Conservation (phyloP, 352 stramenopile species). For the Salisapilia sapeloensis region DNA sequence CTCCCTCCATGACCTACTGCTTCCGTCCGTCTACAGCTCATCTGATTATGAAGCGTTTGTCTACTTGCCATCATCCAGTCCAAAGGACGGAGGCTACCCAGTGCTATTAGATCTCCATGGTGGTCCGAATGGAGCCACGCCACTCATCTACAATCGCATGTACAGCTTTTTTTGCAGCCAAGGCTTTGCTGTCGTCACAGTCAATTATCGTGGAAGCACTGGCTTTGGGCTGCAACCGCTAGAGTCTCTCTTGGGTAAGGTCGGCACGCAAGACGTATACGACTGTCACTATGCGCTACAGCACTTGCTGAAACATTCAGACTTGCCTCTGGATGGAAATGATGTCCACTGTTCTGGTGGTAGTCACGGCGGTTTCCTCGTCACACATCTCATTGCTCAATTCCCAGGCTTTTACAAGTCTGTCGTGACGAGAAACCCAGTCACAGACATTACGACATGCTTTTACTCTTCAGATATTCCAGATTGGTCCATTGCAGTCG, state of each 20-base stretch:
- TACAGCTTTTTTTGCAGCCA: slow-evolving; percentile 83
- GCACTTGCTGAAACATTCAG: slow-evolving; percentile 45
- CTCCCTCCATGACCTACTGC: slow-evolving; percentile 20
- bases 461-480: slow-evolving; percentile 92
- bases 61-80: slow-evolving; percentile 23
- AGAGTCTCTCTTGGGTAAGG: slow-evolving; percentile 79
- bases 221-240: slow-evolving; percentile 85
- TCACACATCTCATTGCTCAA: slow-evolving; percentile 84
- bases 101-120: slow-evolving; percentile 84
- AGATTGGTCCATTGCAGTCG: slow-evolving; percentile 88
- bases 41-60: slow-evolving; percentile 65
- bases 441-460: slow-evolving; percentile 89
- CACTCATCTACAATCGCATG: slow-evolving; percentile 70
- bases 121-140: slow-evolving; percentile 82
- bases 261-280: slow-evolving; percentile 86
- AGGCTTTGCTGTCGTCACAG: slow-evolving; percentile 82
- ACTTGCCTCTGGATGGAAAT: slow-evolving; percentile 41
- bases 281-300: slow-evolving; percentile 81
- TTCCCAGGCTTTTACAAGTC: slow-evolving; percentile 91
- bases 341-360: slow-evolving; percentile 88
- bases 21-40: slow-evolving; percentile 23
- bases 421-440: slow-evolving; percentile 80
- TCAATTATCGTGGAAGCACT: slow-evolving; percentile 94
- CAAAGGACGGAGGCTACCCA: slow-evolving; percentile 26
- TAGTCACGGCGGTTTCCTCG: slow-evolving; percentile 91